Conservation (phyloP, 805 yeast species). For the Ascoidea tarda region DNA sequence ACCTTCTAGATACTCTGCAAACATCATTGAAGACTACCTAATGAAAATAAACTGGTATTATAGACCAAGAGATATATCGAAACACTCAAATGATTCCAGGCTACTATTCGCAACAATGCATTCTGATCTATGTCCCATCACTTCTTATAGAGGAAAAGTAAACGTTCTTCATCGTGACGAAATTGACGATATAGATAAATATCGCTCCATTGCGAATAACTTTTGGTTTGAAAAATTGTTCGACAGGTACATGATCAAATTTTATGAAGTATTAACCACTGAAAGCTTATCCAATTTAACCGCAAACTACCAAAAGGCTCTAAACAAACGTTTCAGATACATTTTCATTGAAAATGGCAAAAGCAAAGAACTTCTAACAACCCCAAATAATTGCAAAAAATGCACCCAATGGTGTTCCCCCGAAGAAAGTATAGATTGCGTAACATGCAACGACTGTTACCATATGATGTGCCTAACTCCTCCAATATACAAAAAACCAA, state of each 20-base stretch:
- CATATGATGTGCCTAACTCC: conserved; percentile 84
- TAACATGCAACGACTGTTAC: conserved; percentile 54
- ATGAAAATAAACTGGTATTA: conserved; percentile 85
- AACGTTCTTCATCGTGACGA: conserved; percentile 57
- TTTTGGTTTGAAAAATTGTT: conserved; percentile 80
- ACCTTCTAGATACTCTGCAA: too few species aligned
- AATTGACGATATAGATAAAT: conserved; percentile 41
- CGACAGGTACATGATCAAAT: conserved; percentile 73
- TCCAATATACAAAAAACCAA: conserved; percentile 66
- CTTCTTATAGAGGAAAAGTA: conserved; percentile 63
- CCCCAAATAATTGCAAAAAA: conserved; percentile 56
- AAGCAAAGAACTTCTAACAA: conserved; percentile 43
- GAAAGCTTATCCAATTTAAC: conserved; percentile 42
- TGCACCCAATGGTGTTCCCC: conserved; percentile 82
- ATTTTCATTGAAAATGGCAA: conserved; percentile 62
- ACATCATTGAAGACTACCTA: conserved; percentile 27
- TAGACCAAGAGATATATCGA: conserved; percentile 73
- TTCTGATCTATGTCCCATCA: conserved; percentile 66
- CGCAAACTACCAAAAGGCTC: conserved; percentile 39
- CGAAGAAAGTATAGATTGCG: conserved; percentile 63
- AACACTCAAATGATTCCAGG: conserved; percentile 56
- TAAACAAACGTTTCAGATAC: conserved; percentile 55
- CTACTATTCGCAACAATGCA: conserved; percentile 75
- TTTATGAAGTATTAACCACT: conserved; percentile 69
- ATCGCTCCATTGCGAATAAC: conserved; percentile 42